These are phyloP conservation scores for Spathaspora passalidarum DNA, from an alignment of 805 yeast genomes.

Conservation along the genomic window DNA sequence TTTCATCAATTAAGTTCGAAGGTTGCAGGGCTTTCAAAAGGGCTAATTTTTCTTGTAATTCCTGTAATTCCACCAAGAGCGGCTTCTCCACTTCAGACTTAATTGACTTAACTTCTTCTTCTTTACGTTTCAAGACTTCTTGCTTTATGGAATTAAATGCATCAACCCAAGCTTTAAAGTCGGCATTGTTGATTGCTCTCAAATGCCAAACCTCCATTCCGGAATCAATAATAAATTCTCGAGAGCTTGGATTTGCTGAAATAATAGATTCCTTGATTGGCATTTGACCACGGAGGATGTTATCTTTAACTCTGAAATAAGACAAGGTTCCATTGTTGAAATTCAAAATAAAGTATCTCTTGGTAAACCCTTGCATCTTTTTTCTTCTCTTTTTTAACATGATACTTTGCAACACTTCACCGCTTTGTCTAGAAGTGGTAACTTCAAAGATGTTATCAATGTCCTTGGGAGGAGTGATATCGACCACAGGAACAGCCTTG, in stretches of 20 bases:
- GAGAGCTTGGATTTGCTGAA: slow-evolving; percentile 65
- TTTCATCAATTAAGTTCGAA: slow-evolving; percentile 6
- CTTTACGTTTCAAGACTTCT: slow-evolving; percentile 1
- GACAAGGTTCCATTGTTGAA: slow-evolving; percentile 78
- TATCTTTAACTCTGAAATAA: slow-evolving; percentile 72
- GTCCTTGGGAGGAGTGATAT: not conserved
- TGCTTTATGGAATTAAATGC: slow-evolving; percentile 62
- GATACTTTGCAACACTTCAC: slow-evolving; percentile 74
- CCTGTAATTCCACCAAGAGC: slow-evolving; percentile 14
- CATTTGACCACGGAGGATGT: slow-evolving; percentile 86
- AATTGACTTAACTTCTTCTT: not conserved
- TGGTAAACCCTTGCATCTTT: slow-evolving; percentile 80
- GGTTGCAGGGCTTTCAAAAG: slow-evolving; percentile 14
- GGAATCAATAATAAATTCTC: slow-evolving; percentile 80
- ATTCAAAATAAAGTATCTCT: slow-evolving; percentile 81
- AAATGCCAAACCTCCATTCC: slow-evolving; percentile 94
- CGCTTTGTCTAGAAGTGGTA: slow-evolving; percentile 32
- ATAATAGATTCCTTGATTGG: slow-evolving; percentile 80
- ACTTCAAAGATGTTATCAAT: slow-evolving; percentile 7
- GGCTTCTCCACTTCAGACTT: slow-evolving; percentile 1
- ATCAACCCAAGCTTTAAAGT: slow-evolving; percentile 79
- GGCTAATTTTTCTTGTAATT: slow-evolving; percentile 20
- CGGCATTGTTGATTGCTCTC: slow-evolving; percentile 60
- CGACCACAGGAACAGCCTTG: not conserved
- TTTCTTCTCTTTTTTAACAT: slow-evolving; percentile 77